Evolutionary conservation across 1,284 basidiomycete species (phyloP).

Genomic region (Austroboletus sp.): DNA sequence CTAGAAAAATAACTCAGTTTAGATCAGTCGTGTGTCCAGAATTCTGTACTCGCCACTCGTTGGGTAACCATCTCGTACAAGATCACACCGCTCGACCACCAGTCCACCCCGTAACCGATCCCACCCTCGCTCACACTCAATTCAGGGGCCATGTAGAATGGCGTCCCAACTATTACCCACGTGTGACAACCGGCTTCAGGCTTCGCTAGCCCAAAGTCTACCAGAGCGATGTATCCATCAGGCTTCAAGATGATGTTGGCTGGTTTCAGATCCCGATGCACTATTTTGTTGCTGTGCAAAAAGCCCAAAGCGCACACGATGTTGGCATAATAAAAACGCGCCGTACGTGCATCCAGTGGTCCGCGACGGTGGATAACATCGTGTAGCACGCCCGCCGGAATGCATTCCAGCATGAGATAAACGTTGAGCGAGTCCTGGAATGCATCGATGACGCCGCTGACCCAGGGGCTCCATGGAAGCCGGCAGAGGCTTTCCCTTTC

Average conservation of each 20-base stretch:
- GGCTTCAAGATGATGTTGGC: constrained; percentile 70
- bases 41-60: constrained; percentile 38
- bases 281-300: constrained; percentile 64
- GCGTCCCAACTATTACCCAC: constrained; percentile 48
- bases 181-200: constrained; percentile 28
- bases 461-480: constrained; percentile 49
- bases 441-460: constrained; percentile 38
- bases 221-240: constrained; percentile 60
- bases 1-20: constrained; percentile 17
- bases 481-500: constrained; percentile 38
- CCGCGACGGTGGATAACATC: constrained; percentile 31
- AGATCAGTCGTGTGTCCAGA: not conserved
- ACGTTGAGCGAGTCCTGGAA: constrained; percentile 43
- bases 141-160: constrained; percentile 70
- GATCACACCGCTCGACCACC: constrained; percentile 70
- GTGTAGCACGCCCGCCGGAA: constrained; percentile 39
- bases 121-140: constrained; percentile 41
- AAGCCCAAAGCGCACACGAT: constrained; percentile 68
- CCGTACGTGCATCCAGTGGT: constrained; percentile 30
- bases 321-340: constrained; percentile 50
- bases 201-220: constrained; percentile 66
- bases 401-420: constrained; percentile 47
- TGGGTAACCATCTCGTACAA: constrained; percentile 71
- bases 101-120: constrained; percentile 57
- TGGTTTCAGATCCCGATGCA: constrained; percentile 83